phyloP scores from a whole-genome alignment of 2,329 filamentous ascomycete genomes.

The Xylariaceae sp. region DNA sequence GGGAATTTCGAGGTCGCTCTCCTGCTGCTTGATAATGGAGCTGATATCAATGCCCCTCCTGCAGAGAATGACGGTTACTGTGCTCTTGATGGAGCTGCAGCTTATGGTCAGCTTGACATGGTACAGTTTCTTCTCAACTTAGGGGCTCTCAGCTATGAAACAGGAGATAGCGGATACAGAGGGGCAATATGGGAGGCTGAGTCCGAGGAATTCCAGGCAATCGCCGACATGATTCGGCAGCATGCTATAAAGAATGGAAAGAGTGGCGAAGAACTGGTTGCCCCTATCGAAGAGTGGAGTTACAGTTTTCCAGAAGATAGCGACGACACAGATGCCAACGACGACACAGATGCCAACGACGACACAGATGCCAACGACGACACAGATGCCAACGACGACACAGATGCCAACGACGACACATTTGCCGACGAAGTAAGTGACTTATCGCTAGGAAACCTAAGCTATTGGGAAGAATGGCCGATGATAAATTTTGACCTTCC shows the following conservation, averaged over 20 bases:
- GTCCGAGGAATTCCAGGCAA: rapidly evolving
- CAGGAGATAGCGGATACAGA: constrained; percentile 24
- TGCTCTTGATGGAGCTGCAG: constrained; percentile 17
- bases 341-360: too few species aligned
- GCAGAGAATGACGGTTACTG: background rate
- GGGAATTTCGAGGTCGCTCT: constrained; percentile 25
- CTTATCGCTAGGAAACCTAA: background rate
- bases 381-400: too few species aligned
- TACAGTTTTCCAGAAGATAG: background rate
- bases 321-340: background rate
- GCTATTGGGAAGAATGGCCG: background rate
- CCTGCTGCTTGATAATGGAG: constrained; percentile 25
- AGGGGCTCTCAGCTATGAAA: constrained; percentile 22
- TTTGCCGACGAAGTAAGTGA: background rate
- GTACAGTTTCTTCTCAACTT: constrained; percentile 27
- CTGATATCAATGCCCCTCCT: constrained; percentile 19
- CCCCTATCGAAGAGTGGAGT: constrained; percentile 11
- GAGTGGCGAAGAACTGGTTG: constrained; percentile 3
- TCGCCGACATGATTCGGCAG: background rate
- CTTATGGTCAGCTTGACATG: constrained; percentile 18
- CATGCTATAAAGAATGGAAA: constrained; percentile 5
- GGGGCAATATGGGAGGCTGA: constrained; percentile 12
- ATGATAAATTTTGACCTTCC: too few species aligned
- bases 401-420: too few species aligned
- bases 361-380: too few species aligned